Conservation (phyloP, 345 rosid genomes). For the Syzygium jambos region DNA sequence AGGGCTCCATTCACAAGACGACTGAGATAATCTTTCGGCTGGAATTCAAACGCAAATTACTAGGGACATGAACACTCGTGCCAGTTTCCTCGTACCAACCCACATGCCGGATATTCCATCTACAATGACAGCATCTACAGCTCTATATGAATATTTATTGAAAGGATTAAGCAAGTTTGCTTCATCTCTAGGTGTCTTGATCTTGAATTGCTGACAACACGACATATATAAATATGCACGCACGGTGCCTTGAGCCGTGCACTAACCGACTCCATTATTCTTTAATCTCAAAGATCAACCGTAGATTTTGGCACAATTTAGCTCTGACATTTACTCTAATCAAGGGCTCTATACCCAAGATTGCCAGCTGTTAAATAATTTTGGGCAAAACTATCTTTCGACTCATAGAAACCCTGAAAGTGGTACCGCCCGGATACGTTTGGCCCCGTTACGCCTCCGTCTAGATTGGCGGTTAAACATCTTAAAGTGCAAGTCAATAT, state of each 20-base stretch:
- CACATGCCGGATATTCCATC: constrained; percentile 6
- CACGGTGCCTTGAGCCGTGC: background rate
- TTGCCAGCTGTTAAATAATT: background rate
- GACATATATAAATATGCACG: background rate
- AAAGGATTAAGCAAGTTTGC: background rate
- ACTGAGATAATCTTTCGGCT: background rate
- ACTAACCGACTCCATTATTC: background rate
- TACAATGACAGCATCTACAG: background rate
- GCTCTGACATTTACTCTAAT: background rate
- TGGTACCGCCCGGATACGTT: background rate
- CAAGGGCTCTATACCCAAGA: background rate
- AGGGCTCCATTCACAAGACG: background rate
- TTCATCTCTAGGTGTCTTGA: background rate
- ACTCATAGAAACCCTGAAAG: background rate
- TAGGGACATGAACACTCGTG: background rate
- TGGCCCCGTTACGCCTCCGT: background rate
- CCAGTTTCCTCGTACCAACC: constrained; percentile 9
- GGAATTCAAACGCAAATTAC: too few relatives aligned
- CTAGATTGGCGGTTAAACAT: background rate
- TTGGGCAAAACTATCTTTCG: background rate
- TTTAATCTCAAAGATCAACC: background rate
- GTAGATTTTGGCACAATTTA: background rate
- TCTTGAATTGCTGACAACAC: background rate
- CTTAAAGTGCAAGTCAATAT: background rate
- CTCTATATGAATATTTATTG: background rate